phyloP scores from a whole-genome alignment of 805 yeast species.

The Clavispora fructus region DNA sequence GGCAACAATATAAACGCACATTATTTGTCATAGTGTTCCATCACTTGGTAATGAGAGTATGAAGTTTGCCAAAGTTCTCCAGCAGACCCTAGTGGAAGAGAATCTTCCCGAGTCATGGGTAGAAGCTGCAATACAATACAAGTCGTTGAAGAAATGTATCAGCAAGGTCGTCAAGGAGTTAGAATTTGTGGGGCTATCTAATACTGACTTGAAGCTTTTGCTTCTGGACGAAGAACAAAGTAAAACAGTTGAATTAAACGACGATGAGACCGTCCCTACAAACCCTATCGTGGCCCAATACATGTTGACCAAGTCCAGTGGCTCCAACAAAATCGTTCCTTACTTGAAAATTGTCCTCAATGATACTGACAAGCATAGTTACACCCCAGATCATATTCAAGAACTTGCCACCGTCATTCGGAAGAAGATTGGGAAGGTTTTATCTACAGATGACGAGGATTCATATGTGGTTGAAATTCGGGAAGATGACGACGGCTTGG shows the following conservation, averaged over 20 bases:
- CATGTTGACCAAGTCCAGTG: conserved; percentile 26
- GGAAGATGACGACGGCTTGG: conserved; percentile 21
- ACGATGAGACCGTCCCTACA: conserved; percentile 26
- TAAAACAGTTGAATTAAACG: conserved; percentile 27
- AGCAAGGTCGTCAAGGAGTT: conserved; percentile 62
- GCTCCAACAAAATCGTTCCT: conserved; percentile 27
- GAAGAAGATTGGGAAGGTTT: conserved; percentile 20
- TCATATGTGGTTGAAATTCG: conserved; percentile 24
- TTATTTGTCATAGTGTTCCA: background rate
- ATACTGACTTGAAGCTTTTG: conserved; percentile 35
- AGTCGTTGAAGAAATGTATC: conserved; percentile 63
- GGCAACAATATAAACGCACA: background rate
- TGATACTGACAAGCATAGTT: conserved; percentile 20
- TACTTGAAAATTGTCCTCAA: conserved; percentile 35
- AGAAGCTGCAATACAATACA: conserved; percentile 64
- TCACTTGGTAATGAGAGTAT: conserved; percentile 25
- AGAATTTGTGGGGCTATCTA: conserved; percentile 50
- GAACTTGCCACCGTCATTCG: conserved; percentile 26
- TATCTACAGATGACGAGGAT: conserved; percentile 19
- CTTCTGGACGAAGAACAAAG: conserved; percentile 24
- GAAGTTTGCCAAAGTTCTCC: conserved; percentile 74
- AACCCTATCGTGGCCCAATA: conserved; percentile 42
- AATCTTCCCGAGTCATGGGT: conserved; percentile 66
- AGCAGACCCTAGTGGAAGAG: conserved; percentile 56
- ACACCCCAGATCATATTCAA: conserved; percentile 29